These are phyloP conservation scores for Lophiostoma macrostomum DNA, from an alignment of 495 filamentous ascomycete genomes.

Conservation along the genomic window DNA sequence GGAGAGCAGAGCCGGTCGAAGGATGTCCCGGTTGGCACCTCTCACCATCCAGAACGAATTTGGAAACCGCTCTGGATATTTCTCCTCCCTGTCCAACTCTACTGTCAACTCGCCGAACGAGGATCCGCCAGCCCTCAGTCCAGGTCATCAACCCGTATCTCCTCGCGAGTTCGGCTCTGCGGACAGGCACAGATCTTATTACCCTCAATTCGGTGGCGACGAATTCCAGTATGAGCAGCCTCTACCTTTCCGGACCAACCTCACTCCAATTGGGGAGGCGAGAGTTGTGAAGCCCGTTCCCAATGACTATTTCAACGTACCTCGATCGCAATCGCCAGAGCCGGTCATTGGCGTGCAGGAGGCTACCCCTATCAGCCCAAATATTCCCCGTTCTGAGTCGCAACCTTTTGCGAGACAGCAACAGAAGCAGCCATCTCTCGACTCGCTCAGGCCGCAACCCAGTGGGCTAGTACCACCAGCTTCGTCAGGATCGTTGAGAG, in stretches of 20 bases:
- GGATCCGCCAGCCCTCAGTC: slow-evolving; percentile 34
- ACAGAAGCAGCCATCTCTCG: slow-evolving; percentile 34
- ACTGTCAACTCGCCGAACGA: slow-evolving; percentile 38
- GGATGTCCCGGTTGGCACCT: slow-evolving; percentile 81
- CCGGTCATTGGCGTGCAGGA: slow-evolving; percentile 34
- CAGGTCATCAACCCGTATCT: background rate
- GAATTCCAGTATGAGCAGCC: slow-evolving; percentile 16
- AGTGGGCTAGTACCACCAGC: slow-evolving; percentile 54
- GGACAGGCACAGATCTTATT: slow-evolving; percentile 27
- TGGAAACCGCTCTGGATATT: slow-evolving; percentile 70
- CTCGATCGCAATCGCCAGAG: slow-evolving; percentile 52
- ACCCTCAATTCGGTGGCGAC: slow-evolving; percentile 25
- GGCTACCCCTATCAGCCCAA: slow-evolving; percentile 26
- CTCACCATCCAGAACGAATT: slow-evolving; percentile 74
- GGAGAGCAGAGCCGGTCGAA: slow-evolving; percentile 60
- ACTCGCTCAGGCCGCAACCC: slow-evolving; percentile 49
- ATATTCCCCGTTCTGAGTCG: slow-evolving; percentile 32
- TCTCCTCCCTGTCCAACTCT: slow-evolving; percentile 54
- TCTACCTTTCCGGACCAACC: slow-evolving; percentile 22
- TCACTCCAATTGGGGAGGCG: slow-evolving; percentile 35
- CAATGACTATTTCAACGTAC: slow-evolving; percentile 46
- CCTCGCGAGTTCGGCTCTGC: slow-evolving; percentile 25
- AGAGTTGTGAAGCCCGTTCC: slow-evolving; percentile 24
- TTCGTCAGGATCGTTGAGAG: slow-evolving; percentile 49
- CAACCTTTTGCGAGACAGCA: slow-evolving; percentile 44